phyloP scores from a whole-genome alignment of 2,329 filamentous ascomycete genomes.

The Paecilomyces sp. region DNA sequence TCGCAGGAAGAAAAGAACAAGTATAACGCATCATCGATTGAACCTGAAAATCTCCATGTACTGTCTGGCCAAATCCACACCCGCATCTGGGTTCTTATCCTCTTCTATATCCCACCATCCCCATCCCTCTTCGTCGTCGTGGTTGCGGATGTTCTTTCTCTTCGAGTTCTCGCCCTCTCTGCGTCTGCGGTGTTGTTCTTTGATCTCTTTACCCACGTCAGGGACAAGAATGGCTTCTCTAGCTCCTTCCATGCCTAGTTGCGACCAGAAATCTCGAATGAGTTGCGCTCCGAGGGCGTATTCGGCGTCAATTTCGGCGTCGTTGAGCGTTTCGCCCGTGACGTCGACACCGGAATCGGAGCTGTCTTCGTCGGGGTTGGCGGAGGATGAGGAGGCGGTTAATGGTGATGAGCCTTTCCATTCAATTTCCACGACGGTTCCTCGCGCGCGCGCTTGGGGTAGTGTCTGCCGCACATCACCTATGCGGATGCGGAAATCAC shows the following conservation, averaged over 20 bases:
- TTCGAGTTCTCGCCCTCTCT: slow-evolving; percentile 6
- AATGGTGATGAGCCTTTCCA: slow-evolving; percentile 32
- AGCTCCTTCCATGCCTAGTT: slow-evolving; percentile 28
- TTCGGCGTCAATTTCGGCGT: slow-evolving; percentile 32
- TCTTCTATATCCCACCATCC: slow-evolving; percentile 15
- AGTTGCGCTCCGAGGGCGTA: slow-evolving; percentile 25
- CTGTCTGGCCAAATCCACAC: slow-evolving; percentile 36
- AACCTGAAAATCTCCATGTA: slow-evolving; percentile 40
- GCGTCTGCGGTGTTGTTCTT: slow-evolving; percentile 15
- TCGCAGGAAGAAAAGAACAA: neutral
- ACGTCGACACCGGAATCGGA: slow-evolving; percentile 20
- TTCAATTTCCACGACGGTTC: slow-evolving; percentile 39
- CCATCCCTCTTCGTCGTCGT: slow-evolving; percentile 9
- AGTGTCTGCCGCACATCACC: slow-evolving; percentile 37
- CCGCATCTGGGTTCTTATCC: slow-evolving; percentile 27
- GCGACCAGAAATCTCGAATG: slow-evolving; percentile 36
- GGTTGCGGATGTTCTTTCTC: slow-evolving; percentile 5
- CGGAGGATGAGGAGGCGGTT: slow-evolving; percentile 10
- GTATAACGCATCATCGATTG: slow-evolving; percentile 21
- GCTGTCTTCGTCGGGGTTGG: slow-evolving; percentile 5
- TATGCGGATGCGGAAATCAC: slow-evolving; percentile 35
- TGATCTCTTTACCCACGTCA: slow-evolving; percentile 31
- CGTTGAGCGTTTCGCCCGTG: slow-evolving; percentile 19
- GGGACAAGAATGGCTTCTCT: slow-evolving; percentile 35
- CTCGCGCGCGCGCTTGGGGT: slow-evolving; percentile 29